These are phyloP conservation scores for Pythium folliculosum DNA, from an alignment of 352 stramenopile genomes.

Conservation along the genomic window DNA sequence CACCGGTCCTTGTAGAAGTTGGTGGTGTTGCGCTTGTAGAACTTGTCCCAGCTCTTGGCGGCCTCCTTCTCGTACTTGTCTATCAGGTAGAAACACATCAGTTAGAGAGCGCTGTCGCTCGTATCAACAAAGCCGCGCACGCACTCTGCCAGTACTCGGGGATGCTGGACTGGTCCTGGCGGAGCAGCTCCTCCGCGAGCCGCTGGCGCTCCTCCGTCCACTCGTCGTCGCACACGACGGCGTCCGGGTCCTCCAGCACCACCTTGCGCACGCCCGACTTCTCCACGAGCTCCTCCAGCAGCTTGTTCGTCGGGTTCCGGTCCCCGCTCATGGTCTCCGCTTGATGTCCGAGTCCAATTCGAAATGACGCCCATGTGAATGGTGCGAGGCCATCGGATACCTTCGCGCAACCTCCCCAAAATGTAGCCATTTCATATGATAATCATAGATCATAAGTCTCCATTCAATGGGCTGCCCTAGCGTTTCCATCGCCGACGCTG, in stretches of 20 bases:
- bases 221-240: conserved; percentile 77
- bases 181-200: conserved; percentile 65
- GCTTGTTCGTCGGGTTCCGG: conserved; percentile 64
- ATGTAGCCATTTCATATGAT: conserved; percentile 19
- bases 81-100: conserved; percentile 17
- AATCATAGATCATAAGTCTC: no score
- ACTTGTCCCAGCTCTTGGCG: conserved; percentile 92
- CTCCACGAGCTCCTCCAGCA: conserved; percentile 77
- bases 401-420: conserved; percentile 28
- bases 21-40: conserved; percentile 93
- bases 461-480: no score
- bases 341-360: neutral
- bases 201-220: conserved; percentile 81
- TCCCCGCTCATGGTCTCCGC: conserved; percentile 34
- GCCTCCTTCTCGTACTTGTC: conserved; percentile 85
- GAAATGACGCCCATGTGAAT: neutral
- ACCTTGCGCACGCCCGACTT: conserved; percentile 66
- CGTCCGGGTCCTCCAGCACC: conserved; percentile 63
- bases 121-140: conserved; percentile 6
- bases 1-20: conserved; percentile 95
- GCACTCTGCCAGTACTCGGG: conserved; percentile 78
- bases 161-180: conserved; percentile 78
- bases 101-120: no score
- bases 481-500: no score
- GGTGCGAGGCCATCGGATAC: conserved; percentile 16